Percentiles rank a stretch among this genome's conserved stretches.
These are phyloP conservation scores for Cutaneotrichosporon spelunceum DNA, from an alignment of 1,284 basidiomycete species.

Conservation along the genomic window DNA sequence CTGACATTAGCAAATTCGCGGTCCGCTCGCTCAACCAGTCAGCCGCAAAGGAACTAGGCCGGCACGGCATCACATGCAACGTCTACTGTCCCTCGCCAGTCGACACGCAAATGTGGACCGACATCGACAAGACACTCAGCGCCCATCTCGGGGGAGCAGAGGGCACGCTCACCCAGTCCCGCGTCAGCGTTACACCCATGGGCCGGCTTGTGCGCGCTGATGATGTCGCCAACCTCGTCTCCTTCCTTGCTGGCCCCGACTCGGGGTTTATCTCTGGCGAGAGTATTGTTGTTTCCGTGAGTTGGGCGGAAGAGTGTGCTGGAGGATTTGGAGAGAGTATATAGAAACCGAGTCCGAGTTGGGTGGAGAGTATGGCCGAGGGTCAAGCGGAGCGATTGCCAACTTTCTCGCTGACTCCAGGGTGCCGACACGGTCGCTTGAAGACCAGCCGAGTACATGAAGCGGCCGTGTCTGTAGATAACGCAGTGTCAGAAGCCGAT, in stretches of 20 bases:
- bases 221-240: constrained; percentile 24
- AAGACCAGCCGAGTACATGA: too few species aligned
- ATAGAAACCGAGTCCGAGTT: too few species aligned
- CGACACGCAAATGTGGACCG: constrained; percentile 49
- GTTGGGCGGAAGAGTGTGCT: not conserved
- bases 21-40: constrained; percentile 52
- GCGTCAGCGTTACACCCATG: constrained; percentile 10
- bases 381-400: too few species aligned
- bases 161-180: constrained; percentile 7
- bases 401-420: not conserved
- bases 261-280: constrained; percentile 24
- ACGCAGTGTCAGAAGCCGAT: too few species aligned
- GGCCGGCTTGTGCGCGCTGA: constrained; percentile 18
- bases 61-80: constrained; percentile 56
- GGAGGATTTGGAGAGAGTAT: too few species aligned
- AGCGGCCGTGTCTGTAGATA: too few species aligned
- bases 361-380: too few species aligned
- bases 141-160: not conserved
- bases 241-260: constrained; percentile 25
- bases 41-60: constrained; percentile 52
- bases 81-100: constrained; percentile 57
- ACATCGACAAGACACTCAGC: constrained; percentile 23
- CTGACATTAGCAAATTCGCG: constrained; percentile 53
- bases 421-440: constrained; percentile 2
- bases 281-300: constrained; percentile 22